Evolutionary conservation across 805 yeast genomes (phyloP), one percentile per base, ranked within the genome.

Genomic region (Sugiyamaella smithiae): DNA sequence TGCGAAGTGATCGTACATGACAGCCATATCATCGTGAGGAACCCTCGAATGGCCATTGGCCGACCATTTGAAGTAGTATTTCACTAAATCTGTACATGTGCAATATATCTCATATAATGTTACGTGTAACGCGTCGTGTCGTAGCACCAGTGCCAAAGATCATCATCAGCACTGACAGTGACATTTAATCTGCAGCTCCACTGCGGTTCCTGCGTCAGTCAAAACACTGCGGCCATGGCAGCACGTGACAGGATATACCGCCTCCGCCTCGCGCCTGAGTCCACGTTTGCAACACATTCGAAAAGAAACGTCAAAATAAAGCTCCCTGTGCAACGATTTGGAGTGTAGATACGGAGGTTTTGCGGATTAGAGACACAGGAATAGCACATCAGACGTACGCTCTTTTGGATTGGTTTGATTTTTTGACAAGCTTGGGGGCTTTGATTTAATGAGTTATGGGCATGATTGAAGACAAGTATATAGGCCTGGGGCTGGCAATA

Each of bases 401-500:
- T n/a, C n/a, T n/a, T n/a, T n/a, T n/a, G n/a, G n/a, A n/a, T n/a
- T n/a, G n/a, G n/a, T n/a, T n/a, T n/a, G n/a, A n/a, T n/a, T n/a
- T n/a, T n/a, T n/a, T n/a, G n/a, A n/a, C n/a, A n/a, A n/a, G n/a
- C n/a, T n/a, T n/a, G n/a, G n/a, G n/a, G n/a, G n/a, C n/a, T n/a
- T 35, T 14, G 37, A 14, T n/a, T 32, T 35, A 20, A 35, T 35
- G 38, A 35, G 38, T 35, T 35, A 40, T 40, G 43, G 43, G 43
- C 33, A n/a, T 57, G 56, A 66, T 85, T 62, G 95, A 88, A 59
- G 96, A 88, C 54, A 88, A 89, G 65, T 88, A 86, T 64, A 85
- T 88, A 52, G 97, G 97, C 17, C 77, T 88, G 51, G 90, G 88
- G 11, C 76, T 88, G 57, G 97, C 97, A 48, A 82, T 88, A 67